These are phyloP conservation scores for Alternaria infectoria DNA, from an alignment of 2,329 filamentous ascomycete genomes.

Conservation along the genomic window DNA sequence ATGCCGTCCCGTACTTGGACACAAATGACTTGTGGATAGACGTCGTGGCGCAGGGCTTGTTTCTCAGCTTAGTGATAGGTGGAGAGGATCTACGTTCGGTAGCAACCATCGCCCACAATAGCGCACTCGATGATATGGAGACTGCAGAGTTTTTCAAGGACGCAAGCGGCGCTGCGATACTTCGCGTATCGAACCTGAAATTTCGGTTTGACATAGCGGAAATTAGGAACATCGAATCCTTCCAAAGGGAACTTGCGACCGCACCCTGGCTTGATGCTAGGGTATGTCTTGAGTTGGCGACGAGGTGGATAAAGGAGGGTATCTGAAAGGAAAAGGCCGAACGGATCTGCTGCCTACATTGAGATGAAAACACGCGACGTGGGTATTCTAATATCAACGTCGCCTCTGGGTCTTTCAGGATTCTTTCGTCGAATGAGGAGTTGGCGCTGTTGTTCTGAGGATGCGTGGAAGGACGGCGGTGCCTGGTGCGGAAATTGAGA, in stretches of 20 bases:
- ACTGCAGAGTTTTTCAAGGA: not conserved
- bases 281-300: not conserved
- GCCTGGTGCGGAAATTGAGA: not conserved
- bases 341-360: not conserved
- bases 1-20: not conserved
- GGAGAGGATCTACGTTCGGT: not conserved
- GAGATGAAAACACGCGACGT: not conserved
- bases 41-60: not conserved
- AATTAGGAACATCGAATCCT: not conserved
- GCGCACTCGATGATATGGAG: not conserved
- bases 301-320: not conserved
- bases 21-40: accelerated
- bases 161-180: not conserved
- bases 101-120: not conserved
- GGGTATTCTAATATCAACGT: not conserved
- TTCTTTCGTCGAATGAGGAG: not conserved
- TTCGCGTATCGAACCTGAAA: not conserved
- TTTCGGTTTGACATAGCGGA: not conserved
- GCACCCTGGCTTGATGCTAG: not conserved
- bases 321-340: not conserved
- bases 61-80: not conserved
- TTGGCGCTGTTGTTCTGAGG: not conserved
- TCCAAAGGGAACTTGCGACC: not conserved
- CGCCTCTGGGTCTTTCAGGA: not conserved
- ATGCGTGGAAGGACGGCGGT: not conserved